Evolutionary conservation across 1,284 basidiomycete genomes (phyloP), one percentile per base, ranked within the genome.

Genomic region (Trametes polyzona): DNA sequence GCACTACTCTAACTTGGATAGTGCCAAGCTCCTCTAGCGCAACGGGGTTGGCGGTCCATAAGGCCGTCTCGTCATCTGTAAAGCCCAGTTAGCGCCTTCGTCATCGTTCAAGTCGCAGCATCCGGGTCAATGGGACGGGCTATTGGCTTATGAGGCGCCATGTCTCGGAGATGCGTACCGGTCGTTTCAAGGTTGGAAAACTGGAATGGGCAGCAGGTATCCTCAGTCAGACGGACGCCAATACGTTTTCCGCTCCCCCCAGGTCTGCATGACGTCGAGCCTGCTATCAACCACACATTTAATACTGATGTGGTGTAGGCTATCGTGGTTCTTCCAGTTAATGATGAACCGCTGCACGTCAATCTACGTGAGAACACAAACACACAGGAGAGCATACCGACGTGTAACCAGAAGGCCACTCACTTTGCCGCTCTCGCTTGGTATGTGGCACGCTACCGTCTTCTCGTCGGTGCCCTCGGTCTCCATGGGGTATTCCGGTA

Each of bases 341-440:
- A 52, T 36, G 12, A 46, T 27, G 21, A 52, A 52, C 6, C 29
- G 41, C 50, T 52, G 41, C n/a, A n/a, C n/a, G n/a, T n/a, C n/a
- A n/a, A n/a, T n/a, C n/a, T n/a, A n/a, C n/a, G n/a, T n/a, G n/a
- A n/a, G n/a, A n/a, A n/a, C n/a, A 33, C 16, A 14, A 6, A 7
- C 9, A 27, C 21, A 27, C 26, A 11, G 27, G 3, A 32, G 17
- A 32, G 21, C 21, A 11, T 39, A 6, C 36, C n/a, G 36, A 9
- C 36, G n/a, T 11, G 17, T 43, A 14, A 43, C 14, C 17, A n/a
- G n/a, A n/a, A n/a, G 23, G 10, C 2, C 12, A 46, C 57, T 23
- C 19, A 61, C 62, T 51, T 58, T 58, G n/a, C 62, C 62, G n/a
- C 53, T 46, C 26, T 58, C 58, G 43, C 62, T 63, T 2, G 62